Evolutionary conservation across 106 monocot genomes (phyloP).

Genomic region (Gastrodia elata): DNA sequence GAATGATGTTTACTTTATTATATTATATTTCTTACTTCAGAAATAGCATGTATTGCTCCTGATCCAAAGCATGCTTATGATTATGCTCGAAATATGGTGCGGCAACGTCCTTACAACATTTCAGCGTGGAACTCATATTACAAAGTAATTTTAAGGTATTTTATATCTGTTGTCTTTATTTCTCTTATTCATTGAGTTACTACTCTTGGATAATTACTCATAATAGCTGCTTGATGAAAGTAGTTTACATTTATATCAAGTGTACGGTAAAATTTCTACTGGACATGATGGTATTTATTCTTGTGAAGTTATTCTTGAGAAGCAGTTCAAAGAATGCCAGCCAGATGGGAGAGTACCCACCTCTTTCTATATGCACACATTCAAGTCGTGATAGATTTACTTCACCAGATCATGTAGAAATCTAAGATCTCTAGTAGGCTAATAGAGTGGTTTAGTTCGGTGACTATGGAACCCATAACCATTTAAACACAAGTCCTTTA

Average conservation of each 20-base stretch:
- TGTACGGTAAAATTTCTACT: not conserved
- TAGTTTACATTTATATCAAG: not conserved
- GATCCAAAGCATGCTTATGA: slow-evolving; percentile 89
- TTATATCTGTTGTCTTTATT: not conserved
- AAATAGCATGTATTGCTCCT: slow-evolving; percentile 69
- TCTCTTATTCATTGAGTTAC: not conserved
- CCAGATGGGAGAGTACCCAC: no score
- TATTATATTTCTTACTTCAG: slow-evolving; percentile 29
- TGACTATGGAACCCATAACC: no score
- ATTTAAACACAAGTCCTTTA: no score
- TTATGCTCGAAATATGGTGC: slow-evolving; percentile 72
- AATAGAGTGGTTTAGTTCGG: no score
- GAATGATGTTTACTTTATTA: not conserved
- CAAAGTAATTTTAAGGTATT: slow-evolving; percentile 79
- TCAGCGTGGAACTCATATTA: slow-evolving; percentile 96
- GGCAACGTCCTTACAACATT: slow-evolving; percentile 58
- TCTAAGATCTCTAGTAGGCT: no score
- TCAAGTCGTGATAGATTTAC: no score
- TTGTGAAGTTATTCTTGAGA: not conserved
- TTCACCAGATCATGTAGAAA: no score
- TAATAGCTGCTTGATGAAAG: not conserved
- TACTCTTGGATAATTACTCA: not conserved
- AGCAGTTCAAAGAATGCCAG: not conserved
- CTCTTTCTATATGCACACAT: no score
- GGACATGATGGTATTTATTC: not conserved